Conservation (phyloP, 2,329 filamentous ascomycete species). For the Clonostachys solani region DNA sequence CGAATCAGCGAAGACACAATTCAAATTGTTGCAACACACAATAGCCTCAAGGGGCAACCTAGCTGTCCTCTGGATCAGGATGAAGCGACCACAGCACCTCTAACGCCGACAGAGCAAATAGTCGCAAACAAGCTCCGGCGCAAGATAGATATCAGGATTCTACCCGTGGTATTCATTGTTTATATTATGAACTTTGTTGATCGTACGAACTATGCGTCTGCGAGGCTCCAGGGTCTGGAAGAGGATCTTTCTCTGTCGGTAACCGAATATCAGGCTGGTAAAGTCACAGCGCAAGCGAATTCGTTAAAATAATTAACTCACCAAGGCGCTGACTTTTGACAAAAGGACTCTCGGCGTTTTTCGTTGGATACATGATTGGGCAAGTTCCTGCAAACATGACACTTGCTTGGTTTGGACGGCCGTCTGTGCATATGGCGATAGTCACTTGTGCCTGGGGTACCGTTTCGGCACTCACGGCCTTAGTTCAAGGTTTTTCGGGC, state of each 20-base stretch:
- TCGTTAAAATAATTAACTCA: too few relatives aligned
- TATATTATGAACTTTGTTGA: slow-evolving; percentile 54
- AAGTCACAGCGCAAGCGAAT: too few relatives aligned
- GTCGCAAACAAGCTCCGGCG: background rate
- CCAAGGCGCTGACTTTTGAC: too few relatives aligned
- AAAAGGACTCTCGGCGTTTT: slow-evolving; percentile 6
- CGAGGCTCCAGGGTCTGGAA: slow-evolving; percentile 56
- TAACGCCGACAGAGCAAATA: too few relatives aligned
- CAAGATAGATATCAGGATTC: background rate
- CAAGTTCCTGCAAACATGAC: slow-evolving; percentile 55
- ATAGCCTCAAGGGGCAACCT: too few relatives aligned
- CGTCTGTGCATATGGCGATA: slow-evolving; percentile 42
- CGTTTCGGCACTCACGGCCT: slow-evolving; percentile 52
- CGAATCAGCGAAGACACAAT: too few relatives aligned
- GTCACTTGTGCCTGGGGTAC: slow-evolving; percentile 57
- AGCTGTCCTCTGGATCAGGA: too few relatives aligned
- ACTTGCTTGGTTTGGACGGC: slow-evolving; percentile 42
- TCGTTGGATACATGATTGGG: slow-evolving; percentile 8
- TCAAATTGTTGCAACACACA: too few relatives aligned
- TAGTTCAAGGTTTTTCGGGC: slow-evolving; percentile 45
- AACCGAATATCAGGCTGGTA: slow-evolving; percentile 13
- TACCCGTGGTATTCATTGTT: background rate
- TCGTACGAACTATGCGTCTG: slow-evolving; percentile 60
- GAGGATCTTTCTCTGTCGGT: slow-evolving; percentile 32
- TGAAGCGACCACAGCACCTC: too few relatives aligned